phyloP scores from a whole-genome alignment of 2,329 filamentous ascomycete species.

The Cercospora sp. region DNA sequence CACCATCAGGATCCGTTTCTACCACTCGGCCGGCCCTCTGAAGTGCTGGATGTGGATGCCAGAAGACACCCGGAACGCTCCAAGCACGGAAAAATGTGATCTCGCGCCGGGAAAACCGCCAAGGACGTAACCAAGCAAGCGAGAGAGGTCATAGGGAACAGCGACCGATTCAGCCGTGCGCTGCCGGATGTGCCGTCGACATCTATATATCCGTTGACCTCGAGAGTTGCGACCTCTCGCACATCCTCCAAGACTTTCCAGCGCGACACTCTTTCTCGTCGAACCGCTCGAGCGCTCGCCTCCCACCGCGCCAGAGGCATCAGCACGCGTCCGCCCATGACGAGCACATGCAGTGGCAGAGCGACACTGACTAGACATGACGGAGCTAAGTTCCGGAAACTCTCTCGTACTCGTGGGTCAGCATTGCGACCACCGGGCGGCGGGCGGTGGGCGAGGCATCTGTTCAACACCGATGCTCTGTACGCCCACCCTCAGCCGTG shows the following conservation, averaged over 20 bases:
- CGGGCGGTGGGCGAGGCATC: background rate
- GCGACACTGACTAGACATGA: background rate
- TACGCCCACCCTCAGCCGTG: background rate
- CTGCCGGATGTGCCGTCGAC: background rate
- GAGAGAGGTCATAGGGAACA: background rate
- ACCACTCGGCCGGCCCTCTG: background rate
- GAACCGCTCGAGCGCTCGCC: background rate
- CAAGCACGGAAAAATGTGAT: background rate
- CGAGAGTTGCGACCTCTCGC: background rate
- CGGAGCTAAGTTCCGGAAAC: background rate
- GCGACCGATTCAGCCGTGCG: background rate
- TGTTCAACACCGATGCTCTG: background rate
- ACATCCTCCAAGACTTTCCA: background rate
- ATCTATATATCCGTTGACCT: background rate
- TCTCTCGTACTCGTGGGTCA: background rate
- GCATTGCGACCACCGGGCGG: background rate
- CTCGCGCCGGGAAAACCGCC: background rate
- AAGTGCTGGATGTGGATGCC: background rate
- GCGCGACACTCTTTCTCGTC: background rate
- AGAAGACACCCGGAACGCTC: background rate
- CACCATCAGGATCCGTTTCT: background rate
- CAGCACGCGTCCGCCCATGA: background rate
- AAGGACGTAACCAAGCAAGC: background rate
- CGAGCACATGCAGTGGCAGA: background rate
- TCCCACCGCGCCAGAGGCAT: background rate